phyloP scores from a whole-genome alignment of 2,329 filamentous ascomycete species.

The Erysiphe neolycopersici region DNA sequence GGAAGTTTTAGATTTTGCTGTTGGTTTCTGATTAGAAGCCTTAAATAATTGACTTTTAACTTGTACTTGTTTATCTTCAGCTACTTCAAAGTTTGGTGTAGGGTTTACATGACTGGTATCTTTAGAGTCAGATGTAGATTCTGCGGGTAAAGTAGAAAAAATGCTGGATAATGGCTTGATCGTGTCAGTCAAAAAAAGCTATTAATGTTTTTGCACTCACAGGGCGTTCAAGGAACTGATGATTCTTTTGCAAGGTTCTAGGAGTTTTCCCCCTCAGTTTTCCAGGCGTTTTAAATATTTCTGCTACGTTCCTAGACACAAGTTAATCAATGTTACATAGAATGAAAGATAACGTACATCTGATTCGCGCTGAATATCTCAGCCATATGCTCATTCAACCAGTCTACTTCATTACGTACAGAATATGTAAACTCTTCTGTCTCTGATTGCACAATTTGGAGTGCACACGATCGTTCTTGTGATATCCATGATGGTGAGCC shows the following conservation, averaged over 20 bases:
- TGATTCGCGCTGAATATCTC: slow-evolving; percentile 74
- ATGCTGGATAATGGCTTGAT: slow-evolving; percentile 30
- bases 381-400: slow-evolving; percentile 96
- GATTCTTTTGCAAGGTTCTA: slow-evolving; percentile 22
- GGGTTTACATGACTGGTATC: slow-evolving; percentile 13
- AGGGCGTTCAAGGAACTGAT: slow-evolving; percentile 26
- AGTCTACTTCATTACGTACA: slow-evolving; percentile 81
- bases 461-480: slow-evolving; percentile 55
- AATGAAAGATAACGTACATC: slow-evolving; percentile 32
- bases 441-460: slow-evolving; percentile 52
- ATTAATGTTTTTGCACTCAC: slow-evolving; percentile 21
- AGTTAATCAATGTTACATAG: slow-evolving; percentile 15
- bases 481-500: slow-evolving; percentile 68
- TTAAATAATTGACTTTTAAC: too few species aligned
- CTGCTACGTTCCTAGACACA: slow-evolving; percentile 41
- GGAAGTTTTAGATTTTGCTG: too few species aligned
- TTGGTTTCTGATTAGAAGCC: too few species aligned
- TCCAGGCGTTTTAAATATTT: slow-evolving; percentile 86
- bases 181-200: slow-evolving; percentile 5
- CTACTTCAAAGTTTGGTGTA: slow-evolving; percentile 27
- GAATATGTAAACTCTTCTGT: slow-evolving; percentile 84
- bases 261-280: slow-evolving; percentile 64
- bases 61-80: slow-evolving; percentile 19
- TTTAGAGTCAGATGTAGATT: slow-evolving; percentile 17
- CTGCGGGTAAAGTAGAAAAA: slow-evolving; percentile 27